Base-by-base conservation (phyloP, 805 yeast species). In the Wickerhamomyces xylosicus region DNA sequence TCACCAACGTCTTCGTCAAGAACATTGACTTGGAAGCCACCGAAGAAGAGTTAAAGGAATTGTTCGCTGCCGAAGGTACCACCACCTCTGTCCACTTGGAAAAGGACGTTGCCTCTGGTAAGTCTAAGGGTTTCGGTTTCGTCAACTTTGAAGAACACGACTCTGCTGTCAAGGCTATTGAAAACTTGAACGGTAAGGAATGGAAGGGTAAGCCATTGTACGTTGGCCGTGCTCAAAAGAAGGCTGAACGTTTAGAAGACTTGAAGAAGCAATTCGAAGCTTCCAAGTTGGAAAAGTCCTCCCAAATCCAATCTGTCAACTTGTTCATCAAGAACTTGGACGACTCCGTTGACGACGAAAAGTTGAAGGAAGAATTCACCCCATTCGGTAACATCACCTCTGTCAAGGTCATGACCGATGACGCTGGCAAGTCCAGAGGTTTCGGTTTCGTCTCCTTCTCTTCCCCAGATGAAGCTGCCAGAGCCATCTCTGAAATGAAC, bases 141-240 rank as follows among this genome's bases (percentile, higher is more conserved):
- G 85, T 92, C 57, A 87, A 92, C 79, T 92, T 61, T 56, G 95
- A 79, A 65, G 61, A 67, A 53, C 98, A 90, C 66, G 87, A 82
- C 57, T 73, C 78, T 52, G 98, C 98, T 50, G 77, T 72, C 54
- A 77, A 77, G 68, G 95, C 97, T 45, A 94, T 90, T 53, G 97
- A 85, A 39, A 92, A 72, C 57, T 77, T 90, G 63, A 85, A 92
- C 69, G 95, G 82, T 62, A 69, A 65, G 53, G 97, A 92, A 61
- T 64, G 81, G 63, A 78, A 77, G 56, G 94, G 92, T 58, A 85
- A 85, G 71, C 76, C 71, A 65, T 68, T 92, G 50, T 92, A 79
- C 64, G 98, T 90, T 58, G 96, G 97, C 58, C 86, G 98, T 69
- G 98, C 98, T 54, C 98, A 92, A 74, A 90, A 87, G 87, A 90